Evolutionary conservation across 1,139 yeast species (phyloP).

Genomic region (Taphrina betulina): DNA sequence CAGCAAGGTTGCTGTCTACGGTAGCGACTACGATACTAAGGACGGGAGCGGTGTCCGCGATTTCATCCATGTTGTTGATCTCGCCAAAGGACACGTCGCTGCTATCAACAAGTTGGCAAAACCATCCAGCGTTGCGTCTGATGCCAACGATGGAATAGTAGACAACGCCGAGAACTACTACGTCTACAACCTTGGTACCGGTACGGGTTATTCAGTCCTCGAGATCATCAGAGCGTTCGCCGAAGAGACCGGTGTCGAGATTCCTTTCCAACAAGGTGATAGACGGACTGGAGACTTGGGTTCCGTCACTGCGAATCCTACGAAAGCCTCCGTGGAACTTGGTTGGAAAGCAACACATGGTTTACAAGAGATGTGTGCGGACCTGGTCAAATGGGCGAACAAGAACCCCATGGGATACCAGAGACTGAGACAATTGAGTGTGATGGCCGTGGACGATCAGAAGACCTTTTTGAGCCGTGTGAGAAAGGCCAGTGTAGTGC

Average conservation of each 20-base stretch:
- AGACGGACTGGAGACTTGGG: conserved; percentile 77
- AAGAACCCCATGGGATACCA: conserved; percentile 66
- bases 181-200: conserved; percentile 76
- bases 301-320: conserved; percentile 68
- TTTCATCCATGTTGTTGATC: conserved; percentile 76
- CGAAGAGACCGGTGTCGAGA: conserved; percentile 62
- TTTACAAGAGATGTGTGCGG: conserved; percentile 67
- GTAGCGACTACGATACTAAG: conserved; percentile 59
- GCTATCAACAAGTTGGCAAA: conserved; percentile 45
- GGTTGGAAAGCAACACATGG: conserved; percentile 61
- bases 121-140: conserved; percentile 40
- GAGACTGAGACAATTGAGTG: conserved; percentile 11
- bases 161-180: conserved; percentile 40
- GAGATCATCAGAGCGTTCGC: conserved; percentile 69
- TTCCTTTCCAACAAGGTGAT: conserved; percentile 63
- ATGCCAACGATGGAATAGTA: conserved; percentile 42
- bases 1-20: conserved; percentile 64
- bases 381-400: conserved; percentile 76
- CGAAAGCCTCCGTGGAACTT: conserved; percentile 65
- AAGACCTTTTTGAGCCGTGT: conserved; percentile 3
- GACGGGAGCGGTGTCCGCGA: conserved; percentile 84
- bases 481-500: conserved; percentile 11
- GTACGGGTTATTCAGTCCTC: conserved; percentile 72
- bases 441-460: conserved; percentile 15
- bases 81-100: conserved; percentile 74